Evolutionary conservation across 2,329 filamentous ascomycete genomes (phyloP).

Genomic region (Drechslerella dactyloides): DNA sequence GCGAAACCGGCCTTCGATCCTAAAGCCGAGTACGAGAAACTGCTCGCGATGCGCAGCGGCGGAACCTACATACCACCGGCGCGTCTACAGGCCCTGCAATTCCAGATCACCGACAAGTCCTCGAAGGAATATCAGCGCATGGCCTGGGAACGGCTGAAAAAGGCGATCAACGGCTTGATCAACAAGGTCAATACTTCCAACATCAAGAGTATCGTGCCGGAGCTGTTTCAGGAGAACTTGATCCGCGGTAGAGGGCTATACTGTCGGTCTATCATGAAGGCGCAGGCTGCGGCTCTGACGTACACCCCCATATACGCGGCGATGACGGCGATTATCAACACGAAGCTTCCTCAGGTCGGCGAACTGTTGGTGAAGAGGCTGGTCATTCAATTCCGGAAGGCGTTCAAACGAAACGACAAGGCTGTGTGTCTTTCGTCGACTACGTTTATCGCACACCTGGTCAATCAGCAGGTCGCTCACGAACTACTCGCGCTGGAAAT

Average conservation of each 20-base stretch:
- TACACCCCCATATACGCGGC: conserved; percentile 97
- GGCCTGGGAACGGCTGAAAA: conserved; percentile 98
- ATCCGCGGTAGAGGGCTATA: conserved; percentile 89
- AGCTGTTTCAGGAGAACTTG: conserved; percentile 93
- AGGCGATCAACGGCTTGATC: conserved; percentile 97
- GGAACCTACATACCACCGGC: conserved; percentile 97
- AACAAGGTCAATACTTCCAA: conserved; percentile 99
- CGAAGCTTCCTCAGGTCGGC: conserved; percentile 91
- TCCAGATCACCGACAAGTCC: conserved; percentile 93
- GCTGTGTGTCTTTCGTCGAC: conserved; percentile 88
- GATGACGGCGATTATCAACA: conserved; percentile 96
- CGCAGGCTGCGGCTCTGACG: conserved; percentile 90
- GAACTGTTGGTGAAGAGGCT: conserved; percentile 85
- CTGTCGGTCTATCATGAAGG: conserved; percentile 97
- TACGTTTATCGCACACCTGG: conserved; percentile 91
- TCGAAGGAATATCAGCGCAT: conserved; percentile 98
- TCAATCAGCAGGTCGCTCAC: conserved; percentile 94
- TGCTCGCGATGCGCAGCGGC: conserved; percentile 89
- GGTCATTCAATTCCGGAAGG: conserved; percentile 94
- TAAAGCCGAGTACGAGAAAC: conserved; percentile 91
- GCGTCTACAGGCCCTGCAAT: conserved; percentile 85
- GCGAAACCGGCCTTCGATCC: conserved; percentile 86
- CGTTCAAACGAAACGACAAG: conserved; percentile 95
- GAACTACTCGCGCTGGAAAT: conserved; percentile 95
- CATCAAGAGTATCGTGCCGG: conserved; percentile 96